Conservation (phyloP, 805 yeast species). For the Maudiozyma pseudohumilis region DNA sequence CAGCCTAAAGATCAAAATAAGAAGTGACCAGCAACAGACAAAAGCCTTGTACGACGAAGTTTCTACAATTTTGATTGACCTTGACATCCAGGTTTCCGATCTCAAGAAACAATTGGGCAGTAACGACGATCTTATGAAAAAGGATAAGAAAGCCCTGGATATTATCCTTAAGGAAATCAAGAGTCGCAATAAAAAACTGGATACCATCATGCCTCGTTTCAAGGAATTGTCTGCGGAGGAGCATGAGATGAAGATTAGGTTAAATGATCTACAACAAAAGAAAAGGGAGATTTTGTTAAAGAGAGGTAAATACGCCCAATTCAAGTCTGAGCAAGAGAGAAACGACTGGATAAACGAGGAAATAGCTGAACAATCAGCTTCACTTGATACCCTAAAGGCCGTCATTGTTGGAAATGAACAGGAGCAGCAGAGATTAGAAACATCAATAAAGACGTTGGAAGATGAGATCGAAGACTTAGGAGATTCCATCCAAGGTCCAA, state of each 20-base stretch:
- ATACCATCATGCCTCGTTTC: slow-evolving; percentile 34
- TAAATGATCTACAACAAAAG: slow-evolving; percentile 36
- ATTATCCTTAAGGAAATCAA: slow-evolving; percentile 26
- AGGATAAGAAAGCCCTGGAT: slow-evolving; percentile 19
- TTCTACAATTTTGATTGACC: slow-evolving; percentile 39
- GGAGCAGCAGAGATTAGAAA: slow-evolving; percentile 9
- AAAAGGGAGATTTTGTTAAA: slow-evolving; percentile 60
- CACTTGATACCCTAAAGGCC: slow-evolving; percentile 21
- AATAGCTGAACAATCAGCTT: slow-evolving; percentile 30
- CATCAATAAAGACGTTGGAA: slow-evolving; percentile 18
- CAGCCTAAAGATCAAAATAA: slow-evolving; percentile 37
- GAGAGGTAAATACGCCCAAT: slow-evolving; percentile 58
- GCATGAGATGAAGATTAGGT: slow-evolving; percentile 28
- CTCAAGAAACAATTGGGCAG: slow-evolving; percentile 30
- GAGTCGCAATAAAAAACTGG: slow-evolving; percentile 32
- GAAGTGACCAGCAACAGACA: slow-evolving; percentile 48
- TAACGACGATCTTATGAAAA: slow-evolving; percentile 26
- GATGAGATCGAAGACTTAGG: slow-evolving; percentile 29
- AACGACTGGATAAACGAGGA: slow-evolving; percentile 56
- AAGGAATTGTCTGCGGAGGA: slow-evolving; percentile 35
- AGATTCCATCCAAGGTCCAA: slow-evolving; percentile 31
- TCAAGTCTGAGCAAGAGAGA: slow-evolving; percentile 46
- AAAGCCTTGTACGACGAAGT: slow-evolving; percentile 41
- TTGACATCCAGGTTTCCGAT: slow-evolving; percentile 38
- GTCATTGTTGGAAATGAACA: neutral